A percentile compares a stretch with the other conserved stretches of the same genome.
phyloP scores from a whole-genome alignment of 2,329 filamentous ascomycete genomes.

The Diaporthe caulivora region DNA sequence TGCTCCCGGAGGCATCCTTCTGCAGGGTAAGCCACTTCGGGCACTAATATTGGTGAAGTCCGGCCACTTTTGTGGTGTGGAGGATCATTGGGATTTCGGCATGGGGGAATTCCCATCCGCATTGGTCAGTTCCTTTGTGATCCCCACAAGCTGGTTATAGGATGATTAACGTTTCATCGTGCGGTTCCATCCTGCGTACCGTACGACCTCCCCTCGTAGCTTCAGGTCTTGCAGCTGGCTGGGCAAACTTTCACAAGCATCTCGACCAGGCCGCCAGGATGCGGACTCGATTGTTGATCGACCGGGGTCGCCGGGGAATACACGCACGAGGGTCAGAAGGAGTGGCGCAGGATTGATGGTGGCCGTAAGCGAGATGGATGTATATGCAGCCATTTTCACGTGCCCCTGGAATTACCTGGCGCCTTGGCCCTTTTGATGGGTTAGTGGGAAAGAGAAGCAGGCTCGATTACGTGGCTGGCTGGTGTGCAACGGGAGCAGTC shows the following conservation, averaged over 20 bases:
- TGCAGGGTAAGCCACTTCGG: not conserved
- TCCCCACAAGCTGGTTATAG: not conserved
- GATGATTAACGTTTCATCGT: not conserved
- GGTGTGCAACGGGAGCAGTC: not conserved
- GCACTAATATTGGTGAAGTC: conserved; percentile 2
- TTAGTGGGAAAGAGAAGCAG: not conserved
- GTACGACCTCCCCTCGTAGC: not conserved
- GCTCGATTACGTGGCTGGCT: not conserved
- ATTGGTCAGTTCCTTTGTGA: not conserved
- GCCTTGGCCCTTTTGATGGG: not conserved
- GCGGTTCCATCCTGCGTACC: not conserved
- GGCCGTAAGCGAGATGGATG: not conserved
- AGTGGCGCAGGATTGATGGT: not conserved
- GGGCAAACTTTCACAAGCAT: not conserved
- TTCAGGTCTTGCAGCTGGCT: not conserved
- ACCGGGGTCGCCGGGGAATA: not conserved
- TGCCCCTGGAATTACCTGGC: not conserved
- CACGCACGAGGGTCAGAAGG: not conserved
- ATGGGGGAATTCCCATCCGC: not conserved
- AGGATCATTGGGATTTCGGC: not conserved
- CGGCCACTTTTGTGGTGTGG: not conserved
- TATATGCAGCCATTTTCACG: not conserved
- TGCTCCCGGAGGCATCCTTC: not conserved
- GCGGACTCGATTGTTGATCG: not conserved
- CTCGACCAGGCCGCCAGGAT: not conserved